A percentile compares a stretch with the other conserved stretches of the same genome.
Evolutionary conservation across 139 green algal species (phyloP).

Genomic region (Chlorella sp.): DNA sequence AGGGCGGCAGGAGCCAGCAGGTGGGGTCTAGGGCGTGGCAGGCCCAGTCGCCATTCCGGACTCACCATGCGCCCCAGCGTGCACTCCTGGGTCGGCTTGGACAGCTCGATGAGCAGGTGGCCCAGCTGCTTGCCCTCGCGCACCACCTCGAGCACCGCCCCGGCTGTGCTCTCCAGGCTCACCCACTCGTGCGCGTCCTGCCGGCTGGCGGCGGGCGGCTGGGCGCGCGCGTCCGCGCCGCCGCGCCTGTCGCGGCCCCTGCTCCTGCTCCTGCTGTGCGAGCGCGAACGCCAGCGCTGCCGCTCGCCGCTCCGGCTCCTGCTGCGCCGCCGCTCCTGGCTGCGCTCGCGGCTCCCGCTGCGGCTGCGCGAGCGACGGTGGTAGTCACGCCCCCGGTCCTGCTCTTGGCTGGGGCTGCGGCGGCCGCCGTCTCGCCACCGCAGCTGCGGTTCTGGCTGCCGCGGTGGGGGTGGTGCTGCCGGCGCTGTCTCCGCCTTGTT

Average conservation of each 20-base stretch:
- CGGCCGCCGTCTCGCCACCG: neutral
- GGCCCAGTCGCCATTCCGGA: too few species aligned
- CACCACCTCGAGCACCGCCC: constrained; percentile 45
- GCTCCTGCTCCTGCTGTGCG: constrained; percentile 7
- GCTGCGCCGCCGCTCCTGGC: neutral
- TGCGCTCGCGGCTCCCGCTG: neutral
- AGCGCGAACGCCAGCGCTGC: neutral
- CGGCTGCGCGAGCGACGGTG: constrained; percentile 5
- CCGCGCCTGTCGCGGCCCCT: constrained; percentile 19
- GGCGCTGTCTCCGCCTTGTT: neutral
- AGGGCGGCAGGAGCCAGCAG: too few species aligned
- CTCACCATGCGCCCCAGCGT: constrained; percentile 66
- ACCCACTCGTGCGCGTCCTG: constrained; percentile 17
- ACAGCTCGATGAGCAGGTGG: constrained; percentile 54
- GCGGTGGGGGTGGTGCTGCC: neutral
- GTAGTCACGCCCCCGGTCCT: neutral
- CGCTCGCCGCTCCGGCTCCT: neutral
- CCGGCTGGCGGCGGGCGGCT: neutral
- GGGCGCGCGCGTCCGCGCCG: constrained; percentile 1
- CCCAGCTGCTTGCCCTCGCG: constrained; percentile 51
- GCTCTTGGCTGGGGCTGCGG: neutral
- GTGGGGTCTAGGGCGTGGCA: too few species aligned
- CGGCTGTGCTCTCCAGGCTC: constrained; percentile 36
- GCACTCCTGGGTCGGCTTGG: constrained; percentile 52
- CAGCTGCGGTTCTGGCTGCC: neutral